Percentiles rank a stretch among this genome's conserved stretches.
Conservation (phyloP, 2,329 filamentous ascomycete species). For the Arthroderma sp. region DNA sequence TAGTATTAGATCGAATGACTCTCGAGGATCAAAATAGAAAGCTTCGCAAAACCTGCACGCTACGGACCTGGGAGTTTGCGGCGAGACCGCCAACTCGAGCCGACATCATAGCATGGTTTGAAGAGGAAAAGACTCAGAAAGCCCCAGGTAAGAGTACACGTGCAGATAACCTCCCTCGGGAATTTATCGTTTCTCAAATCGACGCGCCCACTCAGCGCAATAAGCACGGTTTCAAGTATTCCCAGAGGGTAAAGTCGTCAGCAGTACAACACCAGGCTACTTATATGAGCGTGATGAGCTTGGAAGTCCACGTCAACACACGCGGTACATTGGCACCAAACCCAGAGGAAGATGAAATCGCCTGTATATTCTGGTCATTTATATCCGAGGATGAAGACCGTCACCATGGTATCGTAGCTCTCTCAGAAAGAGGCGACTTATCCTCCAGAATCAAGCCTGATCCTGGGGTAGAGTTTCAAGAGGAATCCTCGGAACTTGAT, state of each 20-base stretch:
- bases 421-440: slow-evolving; percentile 51
- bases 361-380: slow-evolving; percentile 81
- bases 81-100: slow-evolving; percentile 54
- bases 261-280: slow-evolving; percentile 73
- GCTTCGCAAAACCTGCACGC: slow-evolving; percentile 47
- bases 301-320: slow-evolving; percentile 86
- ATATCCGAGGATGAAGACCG: slow-evolving; percentile 59
- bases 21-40: slow-evolving; percentile 42
- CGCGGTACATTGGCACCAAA: slow-evolving; percentile 71
- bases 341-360: slow-evolving; percentile 78
- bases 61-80: slow-evolving; percentile 67
- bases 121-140: slow-evolving; percentile 27
- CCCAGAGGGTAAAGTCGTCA: slow-evolving; percentile 60
- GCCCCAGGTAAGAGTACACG: slow-evolving; percentile 2
- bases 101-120: slow-evolving; percentile 61
- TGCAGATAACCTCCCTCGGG: background rate
- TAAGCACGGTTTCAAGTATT: slow-evolving; percentile 73
- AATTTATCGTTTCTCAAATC: slow-evolving; percentile 59
- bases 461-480: slow-evolving; percentile 48
- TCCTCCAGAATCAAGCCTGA: slow-evolving; percentile 48
- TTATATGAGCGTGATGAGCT: slow-evolving; percentile 93
- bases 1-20: slow-evolving; percentile 39
- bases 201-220: slow-evolving; percentile 77
- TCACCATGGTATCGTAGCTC: slow-evolving; percentile 58
- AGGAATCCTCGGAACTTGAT: slow-evolving; percentile 71